A percentile compares a stretch with the other conserved stretches of the same genome.
These are phyloP conservation scores for Uronychia binucleata DNA, from an alignment of 73 alveolate species.

Conservation along the genomic window DNA sequence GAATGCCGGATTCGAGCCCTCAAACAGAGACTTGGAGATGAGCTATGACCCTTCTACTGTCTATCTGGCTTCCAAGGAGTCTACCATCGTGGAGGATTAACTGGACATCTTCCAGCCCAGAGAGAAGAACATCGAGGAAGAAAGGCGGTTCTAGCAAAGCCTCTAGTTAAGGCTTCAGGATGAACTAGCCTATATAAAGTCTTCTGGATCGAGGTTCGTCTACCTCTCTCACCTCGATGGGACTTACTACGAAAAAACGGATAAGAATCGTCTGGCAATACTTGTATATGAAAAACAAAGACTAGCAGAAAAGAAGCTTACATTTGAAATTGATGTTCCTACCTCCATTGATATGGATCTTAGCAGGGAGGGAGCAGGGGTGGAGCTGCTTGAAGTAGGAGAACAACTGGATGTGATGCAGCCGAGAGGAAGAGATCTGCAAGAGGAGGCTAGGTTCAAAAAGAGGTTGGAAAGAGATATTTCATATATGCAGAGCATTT, in stretches of 20 bases:
- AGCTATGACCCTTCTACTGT: background rate
- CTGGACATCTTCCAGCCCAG: background rate
- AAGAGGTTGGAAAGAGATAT: too few relatives aligned
- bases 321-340: background rate
- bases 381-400: background rate
- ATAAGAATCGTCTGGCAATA: too few relatives aligned
- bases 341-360: background rate
- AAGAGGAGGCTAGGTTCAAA: background rate
- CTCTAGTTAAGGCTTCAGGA: too few relatives aligned
- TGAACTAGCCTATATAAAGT: too few relatives aligned
- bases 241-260: background rate
- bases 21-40: background rate
- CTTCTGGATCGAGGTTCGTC: too few relatives aligned
- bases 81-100: background rate
- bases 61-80: background rate
- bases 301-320: background rate
- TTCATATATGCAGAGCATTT: background rate
- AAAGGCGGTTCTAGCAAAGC: background rate
- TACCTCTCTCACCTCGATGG: background rate
- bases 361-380: background rate
- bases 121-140: background rate
- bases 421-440: background rate
- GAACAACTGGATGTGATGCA: background rate
- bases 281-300: too few relatives aligned
- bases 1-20: background rate